Base-by-base conservation (phyloP, 768 basidiomycete species). In the Amylocystis lapponica region DNA sequence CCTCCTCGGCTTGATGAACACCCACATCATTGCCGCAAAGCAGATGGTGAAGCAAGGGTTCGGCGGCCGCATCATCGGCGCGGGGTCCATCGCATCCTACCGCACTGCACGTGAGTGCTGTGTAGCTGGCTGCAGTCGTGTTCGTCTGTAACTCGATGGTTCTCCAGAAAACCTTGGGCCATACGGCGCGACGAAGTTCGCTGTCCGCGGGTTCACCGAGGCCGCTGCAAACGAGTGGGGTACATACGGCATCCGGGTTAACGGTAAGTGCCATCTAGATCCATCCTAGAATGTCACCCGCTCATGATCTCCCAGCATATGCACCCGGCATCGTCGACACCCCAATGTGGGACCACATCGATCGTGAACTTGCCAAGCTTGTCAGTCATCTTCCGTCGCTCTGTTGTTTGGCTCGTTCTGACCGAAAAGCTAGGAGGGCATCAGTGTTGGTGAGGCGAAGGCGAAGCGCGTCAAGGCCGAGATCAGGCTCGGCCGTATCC, bases 41-140 rank as follows among this genome's bases (percentile, higher is more conserved):
- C 62, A 64, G 50, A 64, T 64, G 62, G 56, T 63, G 22, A 61
- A 61, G 53, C 60, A 62, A 46, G 56, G 61, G 17, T 30, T 12
- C 27, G 61, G 61, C 6, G 63, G 63, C 3, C 53, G 61, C 31
- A 56, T 64, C 39, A 50, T 64, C 37, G 63, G 63, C 31, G 57
- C 53, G 7, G 55, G 60, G 16, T 61, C 60, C 7, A 61, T 61
- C 36, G 60, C 60, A 5, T 61, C 60, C 14, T 61, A 59, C 48
- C 57, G 60, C 32, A 61, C 60, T 11, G 58, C 58, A 5, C 50
- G 55, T 50, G 32, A 38, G 49, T 36, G 12, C 19, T 23, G n/a
- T n/a, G 34, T n/a, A n/a, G n/a, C n/a, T n/a, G n/a, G n/a, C n/a
- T n/a, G n/a, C n/a, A n/a, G n/a, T n/a, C n/a, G n/a, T n/a, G n/a